These are phyloP conservation scores for Cicer judaicum DNA, from an alignment of 306 rosid species.

Conservation along the genomic window DNA sequence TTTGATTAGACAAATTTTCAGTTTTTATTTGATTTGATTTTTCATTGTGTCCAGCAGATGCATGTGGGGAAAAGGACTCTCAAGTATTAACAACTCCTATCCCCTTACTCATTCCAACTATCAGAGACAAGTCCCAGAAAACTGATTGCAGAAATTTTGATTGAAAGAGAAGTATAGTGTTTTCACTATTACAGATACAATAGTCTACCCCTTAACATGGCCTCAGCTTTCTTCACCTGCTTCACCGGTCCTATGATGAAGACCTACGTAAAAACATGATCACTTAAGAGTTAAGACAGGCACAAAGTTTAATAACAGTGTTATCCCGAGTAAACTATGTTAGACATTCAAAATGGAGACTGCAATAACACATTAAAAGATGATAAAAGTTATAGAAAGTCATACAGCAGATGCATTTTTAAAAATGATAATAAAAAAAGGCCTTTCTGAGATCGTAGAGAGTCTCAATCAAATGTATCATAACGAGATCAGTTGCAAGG, in stretches of 20 bases:
- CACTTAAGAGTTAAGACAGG: background rate
- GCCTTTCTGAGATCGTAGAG: background rate
- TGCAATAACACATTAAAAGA: background rate
- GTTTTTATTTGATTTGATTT: background rate
- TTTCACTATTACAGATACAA: slow-evolving; percentile 55
- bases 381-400: background rate
- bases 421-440: slow-evolving; percentile 19
- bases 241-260: slow-evolving; percentile 84
- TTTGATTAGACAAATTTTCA: slow-evolving; percentile 11
- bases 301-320: background rate
- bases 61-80: slow-evolving; percentile 10
- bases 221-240: slow-evolving; percentile 97
- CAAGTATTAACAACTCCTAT: slow-evolving; percentile 31
- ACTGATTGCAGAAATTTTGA: slow-evolving; percentile 40
- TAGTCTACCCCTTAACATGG: slow-evolving; percentile 91
- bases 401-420: background rate
- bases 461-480: slow-evolving; percentile 26
- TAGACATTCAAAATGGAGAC: background rate
- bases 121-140: slow-evolving; percentile 39
- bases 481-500: slow-evolving; percentile 18
- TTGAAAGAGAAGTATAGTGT: slow-evolving; percentile 27
- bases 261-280: slow-evolving; percentile 58
- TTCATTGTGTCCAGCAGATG: slow-evolving; percentile 28
- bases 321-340: slow-evolving; percentile 10
- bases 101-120: slow-evolving; percentile 35